Base-by-base conservation (phyloP, 768 basidiomycete species). In the Pleurotus citrinopileatus region DNA sequence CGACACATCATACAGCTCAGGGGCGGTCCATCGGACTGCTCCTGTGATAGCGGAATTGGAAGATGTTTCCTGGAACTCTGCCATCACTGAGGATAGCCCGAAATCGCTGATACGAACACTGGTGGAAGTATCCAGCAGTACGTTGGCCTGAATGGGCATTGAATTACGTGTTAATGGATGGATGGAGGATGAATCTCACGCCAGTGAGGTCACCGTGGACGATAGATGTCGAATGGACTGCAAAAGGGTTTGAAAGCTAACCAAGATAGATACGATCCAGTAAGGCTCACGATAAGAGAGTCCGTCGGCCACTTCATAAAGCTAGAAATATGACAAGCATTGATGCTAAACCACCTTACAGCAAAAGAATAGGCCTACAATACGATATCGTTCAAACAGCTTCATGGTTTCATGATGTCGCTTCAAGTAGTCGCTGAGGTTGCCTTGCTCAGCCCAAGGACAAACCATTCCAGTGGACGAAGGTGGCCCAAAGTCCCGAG, bases 151-250 rank as follows among this genome's bases (percentile, higher is more conserved):
- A 4, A 50, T 8, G 34, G 6, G 12, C 2, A 40, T 13, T 4
- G 22, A 2, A n/a, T 40, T 23, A 25, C 17, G 9, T 4, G 42
- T 53, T 1, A 1, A 46, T 7, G 15, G 38, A 15, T 19, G 15
- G 47, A 6, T 3, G 29, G 1, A 5, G n/a, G 15, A 19, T 34
- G 20, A 20, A 6, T 5, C 52, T 25, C 9, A 53, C 38, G 13
- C 52, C 52, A 6, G 38, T 53, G 4, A 53, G 42, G 40, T 53
- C 52, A 2, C 40, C 52, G n/a, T 53, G 52, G 9, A 53, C 42
- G 17, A 53, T 38, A 10, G 37, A 42, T 4, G 22, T 17, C 10
- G 22, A 22, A 17, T 53, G 52, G n/a, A 53, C 52, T 53, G 15
- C 7, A 32, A 34, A 7, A 36, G 5, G 8, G 20, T 26, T 5